Base-by-base conservation (phyloP, 2,329 filamentous ascomycete genomes). In the Aspergillus uvarum region DNA sequence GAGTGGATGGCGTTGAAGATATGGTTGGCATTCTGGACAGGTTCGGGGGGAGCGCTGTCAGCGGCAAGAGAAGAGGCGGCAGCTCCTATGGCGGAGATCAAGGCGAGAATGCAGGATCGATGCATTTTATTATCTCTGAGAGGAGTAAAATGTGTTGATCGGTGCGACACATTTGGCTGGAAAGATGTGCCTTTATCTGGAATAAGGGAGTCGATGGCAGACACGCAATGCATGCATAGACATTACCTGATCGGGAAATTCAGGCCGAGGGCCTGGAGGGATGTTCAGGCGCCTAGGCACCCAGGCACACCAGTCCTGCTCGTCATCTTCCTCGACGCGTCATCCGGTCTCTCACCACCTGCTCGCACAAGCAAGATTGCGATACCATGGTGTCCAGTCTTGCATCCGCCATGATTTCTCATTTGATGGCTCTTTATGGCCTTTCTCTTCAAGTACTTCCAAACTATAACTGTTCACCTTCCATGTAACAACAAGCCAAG, bases 1-100 rank as follows among this genome's bases (percentile, higher is more conserved):
- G 51, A 21, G 51, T 53, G 51, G 14, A 53, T 53, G 35, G 51
- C 35, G 35, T 53, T 53, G 51, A 53, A 53, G 21, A 53, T 53
- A 35, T 53, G 14, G 35, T 53, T 53, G 35, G 51, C 35, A 24
- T 44, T 44, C 10, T 53, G 51, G 12, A 53, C 16, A 31, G 51
- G 16, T 12, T 44, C 38, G 5, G 38, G 38, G 6, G 38, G 35
- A 5, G 21, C 21, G 19, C n/a, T 16, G 22, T 24, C 3, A 3
- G 42, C 16, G 14, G 51, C 51, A 26, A 53, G 32, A 10, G 51
- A n/a, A 2, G 32, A 24, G 51, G 35, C 24, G 32, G 32, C 19
- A n/a, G 35, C 21, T 26, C 32, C 14, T 29, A 11, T 22, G 16
- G 32, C 22, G 26, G 35, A 4, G 8, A 53, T 38, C 21, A n/a